Evolutionary conservation across 768 basidiomycete species (phyloP), one percentile per base, ranked within the genome.

Genomic region (Tulasnella sp.): DNA sequence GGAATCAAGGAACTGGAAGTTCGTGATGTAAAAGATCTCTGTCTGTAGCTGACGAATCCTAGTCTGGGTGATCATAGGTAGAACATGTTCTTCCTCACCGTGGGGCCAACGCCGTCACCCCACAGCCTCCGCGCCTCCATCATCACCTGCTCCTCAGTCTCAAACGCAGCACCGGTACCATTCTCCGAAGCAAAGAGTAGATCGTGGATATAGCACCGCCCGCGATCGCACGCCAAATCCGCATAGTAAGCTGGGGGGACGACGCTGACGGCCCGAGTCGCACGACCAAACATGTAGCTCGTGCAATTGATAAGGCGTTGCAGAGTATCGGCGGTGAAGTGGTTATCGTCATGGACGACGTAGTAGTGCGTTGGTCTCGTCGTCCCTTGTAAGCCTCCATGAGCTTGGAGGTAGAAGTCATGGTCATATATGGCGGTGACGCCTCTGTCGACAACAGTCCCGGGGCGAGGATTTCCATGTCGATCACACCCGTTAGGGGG

Each of bases 221-320:
- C 88, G 9, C 88, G 74, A 70, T 91, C 87, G 67, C 87, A 89
- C 1, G 86, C 88, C 52, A 90, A 70, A 70, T 90, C 87, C 5
- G 64, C 63, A 48, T 65, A 74, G 65, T 74, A 74, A 11, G 73
- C 74, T 0, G 87, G 78, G 0, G 88, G 87, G 10, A 89, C 76
- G 22, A 91, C 73, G 66, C 85, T 87, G 29, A 92, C 90, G 0
- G 87, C 84, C 65, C 86, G 84, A 2, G 87, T 92, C 0, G 88
- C 87, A 3, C 89, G 79, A 0, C 84, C 87, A 64, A 87, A 92
- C 12, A 87, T 73, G 66, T 89, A 90, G 64, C 81, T 81, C 12
- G 75, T 70, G 55, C 80, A 74, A 66, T 90, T 78, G 0, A 85
- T 81, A 1, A 87, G 83, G 60, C 81, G 75, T 66, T 92, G 89